Conservation (phyloP, 2,329 filamentous ascomycete genomes). For the Aspergillus japonicus region DNA sequence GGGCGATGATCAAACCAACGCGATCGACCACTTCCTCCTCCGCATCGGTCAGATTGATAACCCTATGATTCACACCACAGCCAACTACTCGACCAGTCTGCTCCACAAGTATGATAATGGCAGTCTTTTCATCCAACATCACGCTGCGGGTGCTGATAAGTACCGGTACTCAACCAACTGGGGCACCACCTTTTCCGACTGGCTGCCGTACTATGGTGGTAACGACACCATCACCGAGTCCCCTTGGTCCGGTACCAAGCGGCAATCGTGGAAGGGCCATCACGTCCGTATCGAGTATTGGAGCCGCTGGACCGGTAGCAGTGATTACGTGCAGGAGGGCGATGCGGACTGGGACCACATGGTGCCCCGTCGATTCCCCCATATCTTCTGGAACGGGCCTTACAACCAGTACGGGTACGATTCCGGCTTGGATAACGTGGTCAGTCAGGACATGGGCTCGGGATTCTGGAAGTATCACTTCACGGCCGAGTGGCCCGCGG, state of each 20-base stretch:
- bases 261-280: slow-evolving; percentile 59
- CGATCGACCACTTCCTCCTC: slow-evolving; percentile 58
- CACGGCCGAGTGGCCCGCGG: slow-evolving; percentile 62
- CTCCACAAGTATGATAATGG: slow-evolving; percentile 46
- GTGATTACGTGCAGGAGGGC: slow-evolving; percentile 58
- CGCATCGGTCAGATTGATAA: slow-evolving; percentile 58
- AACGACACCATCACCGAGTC: slow-evolving; percentile 49
- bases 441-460: slow-evolving; percentile 48
- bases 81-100: slow-evolving; percentile 58
- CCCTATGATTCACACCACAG: slow-evolving; percentile 57
- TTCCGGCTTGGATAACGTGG: slow-evolving; percentile 53
- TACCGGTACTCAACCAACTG: slow-evolving; percentile 63
- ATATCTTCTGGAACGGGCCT: slow-evolving; percentile 60
- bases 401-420: slow-evolving; percentile 66
- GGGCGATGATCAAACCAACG: slow-evolving; percentile 46
- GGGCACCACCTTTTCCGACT: slow-evolving; percentile 59
- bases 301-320: slow-evolving; percentile 58
- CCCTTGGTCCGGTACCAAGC: slow-evolving; percentile 56
- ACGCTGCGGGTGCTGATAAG: slow-evolving; percentile 59
- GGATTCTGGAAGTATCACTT: slow-evolving; percentile 59
- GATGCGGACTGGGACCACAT: slow-evolving; percentile 47
- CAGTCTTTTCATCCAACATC: slow-evolving; percentile 53
- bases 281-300: slow-evolving; percentile 64
- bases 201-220: slow-evolving; percentile 54
- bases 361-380: slow-evolving; percentile 55